Base-by-base conservation (phyloP, 2,329 filamentous ascomycete genomes). In the Colletotrichum tabaci region DNA sequence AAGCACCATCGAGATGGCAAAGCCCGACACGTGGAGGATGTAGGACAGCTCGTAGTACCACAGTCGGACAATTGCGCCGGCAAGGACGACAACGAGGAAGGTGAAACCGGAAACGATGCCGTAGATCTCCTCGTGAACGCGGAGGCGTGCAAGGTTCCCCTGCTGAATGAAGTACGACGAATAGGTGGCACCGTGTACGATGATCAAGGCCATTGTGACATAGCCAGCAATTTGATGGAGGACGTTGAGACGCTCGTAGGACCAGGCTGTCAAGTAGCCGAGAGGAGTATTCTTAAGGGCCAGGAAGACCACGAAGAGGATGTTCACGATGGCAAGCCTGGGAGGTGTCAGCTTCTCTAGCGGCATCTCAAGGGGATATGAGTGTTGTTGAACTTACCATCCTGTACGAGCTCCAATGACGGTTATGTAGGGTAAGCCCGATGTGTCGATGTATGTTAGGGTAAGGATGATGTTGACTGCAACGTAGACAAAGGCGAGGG, bases 11-110 rank as follows among this genome's bases (percentile, higher is more conserved):
- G 82, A 82, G 9, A 87, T 73, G 23, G 87, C 78, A 77, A 86
- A 89, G 67, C 86, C 85, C 2, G 77, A 62, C 56, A 90, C 77
- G 72, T 90, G 87, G 23, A 86, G 76, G 56, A 86, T 80, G 77
- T 89, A 89, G 76, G 90, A 90, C 3, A 86, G 76, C 77, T 90
- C 88, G 74, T 90, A 90, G 80, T 82, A 85, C 76, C 83, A 82
- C 2, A 83, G 80, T 40, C 86, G 81, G 69, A 88, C 77, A 21
- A 85, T 73, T 47, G 83, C 76, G 26, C 85, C 84, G 2, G 85
- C 82, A 23, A 86, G 74, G 3, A 82, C 79, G 40, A 87, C 79
- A 18, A 83, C 77, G 13, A 88, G 73, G 69, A 89, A 85, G 4
- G 83, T 82, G 40, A 84, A 78, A 21, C 82, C 85, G 3, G 86